These are phyloP conservation scores for Ephemerocybe angulata DNA, from an alignment of 768 basidiomycete genomes.

Conservation along the genomic window DNA sequence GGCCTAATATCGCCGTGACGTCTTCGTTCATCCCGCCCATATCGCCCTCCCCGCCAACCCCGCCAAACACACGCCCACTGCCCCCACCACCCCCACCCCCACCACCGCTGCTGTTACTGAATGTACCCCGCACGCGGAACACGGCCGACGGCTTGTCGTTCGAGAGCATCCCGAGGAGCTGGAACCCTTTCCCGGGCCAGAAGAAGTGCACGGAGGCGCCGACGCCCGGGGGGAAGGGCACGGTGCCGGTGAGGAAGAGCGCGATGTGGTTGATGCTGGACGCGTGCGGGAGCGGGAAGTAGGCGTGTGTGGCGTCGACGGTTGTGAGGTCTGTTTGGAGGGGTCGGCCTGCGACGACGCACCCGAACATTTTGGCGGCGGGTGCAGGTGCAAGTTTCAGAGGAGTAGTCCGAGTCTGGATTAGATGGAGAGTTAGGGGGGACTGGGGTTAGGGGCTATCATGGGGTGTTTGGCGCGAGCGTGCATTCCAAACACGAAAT, in stretches of 20 bases:
- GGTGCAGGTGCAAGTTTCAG: background rate
- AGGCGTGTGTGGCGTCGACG: constrained; percentile 78
- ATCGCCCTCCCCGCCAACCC: background rate
- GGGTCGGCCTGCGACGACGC: constrained; percentile 72
- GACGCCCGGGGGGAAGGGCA: constrained; percentile 80
- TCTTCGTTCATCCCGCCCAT: constrained; percentile 23
- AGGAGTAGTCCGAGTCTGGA: background rate
- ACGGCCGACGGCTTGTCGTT: constrained; percentile 90
- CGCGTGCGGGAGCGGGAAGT: constrained; percentile 70
- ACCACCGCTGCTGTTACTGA: constrained; percentile 31
- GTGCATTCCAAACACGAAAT: background rate
- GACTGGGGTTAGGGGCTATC: background rate
- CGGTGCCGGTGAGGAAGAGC: constrained; percentile 60
- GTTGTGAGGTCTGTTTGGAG: constrained; percentile 79
- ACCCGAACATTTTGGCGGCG: constrained; percentile 61
- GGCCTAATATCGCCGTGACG: constrained; percentile 71
- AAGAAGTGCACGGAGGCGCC: constrained; percentile 83
- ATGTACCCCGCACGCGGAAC: constrained; percentile 71
- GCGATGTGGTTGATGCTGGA: constrained; percentile 80
- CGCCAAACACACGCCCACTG: background rate
- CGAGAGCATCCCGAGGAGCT: constrained; percentile 83
- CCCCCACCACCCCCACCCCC: constrained; percentile 32
- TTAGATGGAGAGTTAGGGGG: background rate
- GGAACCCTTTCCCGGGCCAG: constrained; percentile 86
- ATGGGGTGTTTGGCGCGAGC: background rate